A percentile compares a stretch with the other conserved stretches of the same genome.
Evolutionary conservation across 2,329 filamentous ascomycete genomes (phyloP).

Genomic region (Calonectria pauciramosa): DNA sequence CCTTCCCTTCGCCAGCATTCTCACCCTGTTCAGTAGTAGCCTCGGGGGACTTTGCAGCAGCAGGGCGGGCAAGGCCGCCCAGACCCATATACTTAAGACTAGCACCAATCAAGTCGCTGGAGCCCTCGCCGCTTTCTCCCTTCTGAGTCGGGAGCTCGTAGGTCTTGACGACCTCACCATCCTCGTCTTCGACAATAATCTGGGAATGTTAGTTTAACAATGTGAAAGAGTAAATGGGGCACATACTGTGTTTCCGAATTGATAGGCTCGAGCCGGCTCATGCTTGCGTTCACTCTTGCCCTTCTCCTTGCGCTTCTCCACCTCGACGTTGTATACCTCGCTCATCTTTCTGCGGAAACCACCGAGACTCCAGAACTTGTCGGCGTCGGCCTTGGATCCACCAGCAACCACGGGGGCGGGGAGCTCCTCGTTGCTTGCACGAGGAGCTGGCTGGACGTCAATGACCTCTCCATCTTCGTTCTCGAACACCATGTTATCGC

Average conservation of each 20-base stretch:
- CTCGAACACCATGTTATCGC: constrained; percentile 83
- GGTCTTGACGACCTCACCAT: constrained; percentile 88
- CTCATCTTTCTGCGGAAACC: constrained; percentile 65
- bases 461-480: constrained; percentile 90
- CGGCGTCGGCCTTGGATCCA: constrained; percentile 31
- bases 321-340: constrained; percentile 70
- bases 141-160: constrained; percentile 78
- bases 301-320: constrained; percentile 74
- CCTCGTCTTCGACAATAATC: constrained; percentile 90
- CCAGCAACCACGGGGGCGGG: constrained; percentile 38
- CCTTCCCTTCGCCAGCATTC: constrained; percentile 50
- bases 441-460: constrained; percentile 63
- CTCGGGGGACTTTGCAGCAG: constrained; percentile 53
- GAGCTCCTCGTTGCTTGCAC: constrained; percentile 21
- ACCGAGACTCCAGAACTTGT: constrained; percentile 51
- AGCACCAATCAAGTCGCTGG: constrained; percentile 55
- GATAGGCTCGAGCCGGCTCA: constrained; percentile 85
- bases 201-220: constrained; percentile 54
- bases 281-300: constrained; percentile 71
- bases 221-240: neutral
- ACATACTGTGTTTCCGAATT: constrained; percentile 83
- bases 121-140: constrained; percentile 48
- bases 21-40: constrained; percentile 49
- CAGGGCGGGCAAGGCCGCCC: constrained; percentile 58
- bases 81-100: constrained; percentile 70